Conservation (phyloP, 768 basidiomycete species). For the Termitomyces sp. region DNA sequence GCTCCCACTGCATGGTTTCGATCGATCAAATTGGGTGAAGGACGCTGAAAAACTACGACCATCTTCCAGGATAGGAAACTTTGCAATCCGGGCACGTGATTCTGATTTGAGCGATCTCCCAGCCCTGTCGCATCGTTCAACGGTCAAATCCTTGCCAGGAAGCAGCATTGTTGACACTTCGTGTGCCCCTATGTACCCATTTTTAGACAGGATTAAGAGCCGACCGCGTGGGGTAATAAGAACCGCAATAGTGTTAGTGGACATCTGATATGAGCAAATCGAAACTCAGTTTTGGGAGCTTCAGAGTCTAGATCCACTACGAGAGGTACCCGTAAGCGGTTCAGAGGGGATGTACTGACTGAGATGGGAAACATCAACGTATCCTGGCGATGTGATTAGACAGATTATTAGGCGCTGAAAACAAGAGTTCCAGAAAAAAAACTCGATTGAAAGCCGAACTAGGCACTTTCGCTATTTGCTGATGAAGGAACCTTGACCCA, state of each 20-base stretch:
- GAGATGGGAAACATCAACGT: not conserved
- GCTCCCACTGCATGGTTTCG: conserved; percentile 20
- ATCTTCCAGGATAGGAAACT: conserved; percentile 20
- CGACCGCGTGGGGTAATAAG: not conserved
- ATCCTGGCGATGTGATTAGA: not conserved
- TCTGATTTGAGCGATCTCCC: conserved; percentile 10
- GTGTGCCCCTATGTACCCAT: not conserved
- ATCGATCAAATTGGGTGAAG: conserved; percentile 31
- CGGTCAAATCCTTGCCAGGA: conserved; percentile 1
- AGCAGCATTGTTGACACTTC: conserved; percentile 1
- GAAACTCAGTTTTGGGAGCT: not conserved
- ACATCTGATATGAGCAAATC: not conserved
- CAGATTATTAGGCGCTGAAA: not conserved
- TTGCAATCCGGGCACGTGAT: conserved; percentile 15
- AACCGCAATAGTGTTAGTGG: not conserved
- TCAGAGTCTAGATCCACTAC: not conserved
- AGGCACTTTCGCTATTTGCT: not conserved
- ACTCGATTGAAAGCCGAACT: not conserved
- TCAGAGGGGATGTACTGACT: not conserved
- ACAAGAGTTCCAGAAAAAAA: too few species aligned
- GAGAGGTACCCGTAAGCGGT: not conserved
- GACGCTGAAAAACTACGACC: conserved; percentile 15
- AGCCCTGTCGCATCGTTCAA: not conserved
- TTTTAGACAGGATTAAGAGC: not conserved
- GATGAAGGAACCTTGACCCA: not conserved